phyloP scores from a whole-genome alignment of 257 asterid species.

The Rhazya stricta region DNA sequence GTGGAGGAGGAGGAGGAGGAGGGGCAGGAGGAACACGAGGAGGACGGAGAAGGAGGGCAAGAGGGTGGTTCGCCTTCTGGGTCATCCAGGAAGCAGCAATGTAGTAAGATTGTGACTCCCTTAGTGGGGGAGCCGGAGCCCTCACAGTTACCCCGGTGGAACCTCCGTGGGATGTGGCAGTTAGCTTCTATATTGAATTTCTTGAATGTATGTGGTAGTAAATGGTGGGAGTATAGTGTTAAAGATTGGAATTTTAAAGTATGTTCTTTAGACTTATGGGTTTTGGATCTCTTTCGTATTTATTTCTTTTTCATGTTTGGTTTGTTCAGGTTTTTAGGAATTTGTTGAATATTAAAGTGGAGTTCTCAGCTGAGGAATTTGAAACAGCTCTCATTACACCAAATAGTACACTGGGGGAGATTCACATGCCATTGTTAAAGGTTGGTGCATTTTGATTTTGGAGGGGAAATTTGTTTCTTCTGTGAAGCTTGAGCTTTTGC shows the following conservation, averaged over 20 bases:
- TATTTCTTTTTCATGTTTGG: constrained; percentile 14
- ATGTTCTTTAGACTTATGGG: constrained; percentile 24
- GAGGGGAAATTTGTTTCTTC: constrained; percentile 10
- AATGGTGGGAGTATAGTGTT: constrained; percentile 15
- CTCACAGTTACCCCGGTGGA: constrained; percentile 86
- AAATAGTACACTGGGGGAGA: constrained; percentile 70
- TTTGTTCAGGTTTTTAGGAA: constrained; percentile 81
- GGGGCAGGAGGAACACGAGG: constrained; percentile 28
- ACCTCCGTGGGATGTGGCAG: constrained; percentile 90
- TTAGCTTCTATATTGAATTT: constrained; percentile 89
- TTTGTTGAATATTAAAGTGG: constrained; percentile 79
- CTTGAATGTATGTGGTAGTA: constrained; percentile 66
- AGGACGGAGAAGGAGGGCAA: constrained; percentile 39
- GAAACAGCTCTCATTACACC: constrained; percentile 92
- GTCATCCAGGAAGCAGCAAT: constrained; percentile 37
- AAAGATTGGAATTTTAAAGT: neutral
- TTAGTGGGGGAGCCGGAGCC: constrained; percentile 78
- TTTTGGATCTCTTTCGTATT: neutral
- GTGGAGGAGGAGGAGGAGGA: constrained; percentile 41
- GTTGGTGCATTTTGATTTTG: constrained; percentile 28
- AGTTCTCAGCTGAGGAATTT: constrained; percentile 87
- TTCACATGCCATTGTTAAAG: constrained; percentile 92
- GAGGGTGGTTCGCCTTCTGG: constrained; percentile 34
- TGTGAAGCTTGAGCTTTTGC: constrained; percentile 8
- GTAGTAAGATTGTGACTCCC: constrained; percentile 55